Evolutionary conservation across 306 rosid species (phyloP).

Genomic region (Fagus sylvatica): DNA sequence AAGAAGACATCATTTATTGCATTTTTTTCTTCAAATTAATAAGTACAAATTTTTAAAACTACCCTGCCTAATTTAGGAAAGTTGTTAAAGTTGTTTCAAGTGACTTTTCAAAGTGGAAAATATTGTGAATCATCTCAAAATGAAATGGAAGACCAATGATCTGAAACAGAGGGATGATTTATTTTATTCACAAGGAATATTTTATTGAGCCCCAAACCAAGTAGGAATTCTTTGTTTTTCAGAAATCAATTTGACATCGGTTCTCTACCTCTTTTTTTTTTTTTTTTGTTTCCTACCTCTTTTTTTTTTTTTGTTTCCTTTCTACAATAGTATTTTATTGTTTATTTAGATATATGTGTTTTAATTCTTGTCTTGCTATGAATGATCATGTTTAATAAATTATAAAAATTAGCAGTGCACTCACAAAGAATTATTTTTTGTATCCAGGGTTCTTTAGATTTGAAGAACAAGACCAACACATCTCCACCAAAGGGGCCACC

Average conservation of each 20-base stretch:
- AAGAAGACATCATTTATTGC: no score
- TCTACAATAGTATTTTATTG: no score
- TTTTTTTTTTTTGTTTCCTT: neutral
- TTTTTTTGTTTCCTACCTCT: neutral
- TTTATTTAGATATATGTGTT: neutral
- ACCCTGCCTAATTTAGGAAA: no score
- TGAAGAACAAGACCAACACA: constrained; percentile 28
- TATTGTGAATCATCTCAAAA: no score
- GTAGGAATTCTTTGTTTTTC: neutral
- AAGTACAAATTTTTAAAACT: no score
- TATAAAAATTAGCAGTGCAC: neutral
- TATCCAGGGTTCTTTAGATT: constrained; percentile 54
- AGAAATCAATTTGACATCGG: neutral
- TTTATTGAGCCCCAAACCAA: no score
- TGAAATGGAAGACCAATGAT: no score
- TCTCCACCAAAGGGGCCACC: constrained; percentile 39
- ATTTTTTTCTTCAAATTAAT: no score
- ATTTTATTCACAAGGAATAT: no score
- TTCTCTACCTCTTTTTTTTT: neutral
- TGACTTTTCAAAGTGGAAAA: no score
- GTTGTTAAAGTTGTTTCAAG: no score
- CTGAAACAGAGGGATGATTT: no score
- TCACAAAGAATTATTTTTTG: neutral
- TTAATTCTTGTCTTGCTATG: neutral
- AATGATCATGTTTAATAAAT: neutral